Evolutionary conservation across 345 rosid genomes (phyloP), one percentile per base, ranked within the genome.

Genomic region (Euphorbia tirucalli): DNA sequence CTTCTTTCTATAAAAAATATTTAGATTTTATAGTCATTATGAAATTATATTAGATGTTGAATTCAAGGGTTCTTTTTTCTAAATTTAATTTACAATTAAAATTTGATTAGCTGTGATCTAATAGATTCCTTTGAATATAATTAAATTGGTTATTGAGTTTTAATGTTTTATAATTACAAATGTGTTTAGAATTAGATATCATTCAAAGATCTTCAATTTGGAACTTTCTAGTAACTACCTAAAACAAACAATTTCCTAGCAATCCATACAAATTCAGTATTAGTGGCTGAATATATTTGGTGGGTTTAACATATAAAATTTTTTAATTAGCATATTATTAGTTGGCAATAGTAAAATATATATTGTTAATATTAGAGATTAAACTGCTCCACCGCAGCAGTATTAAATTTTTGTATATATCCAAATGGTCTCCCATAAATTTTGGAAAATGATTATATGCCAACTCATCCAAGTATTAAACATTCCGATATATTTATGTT

Each of bases 161-260:
- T 52, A n/a, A n/a, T n/a, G n/a, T n/a, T n/a, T n/a, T n/a, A 11
- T 61, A 2, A 32, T 4, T 30, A 7, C 52, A 32, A 52, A 60
- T 16, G 7, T 25, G 10, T 25, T 1, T 32, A 13, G 30, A 11
- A 32, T 60, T 61, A 28, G 69, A 71, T 56, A 56, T 74, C 78
- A 27, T 66, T 41, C 70, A 76, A 73, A 65, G 76, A 76, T 76
- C 25, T 61, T 49, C 28, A 50, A 43, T 31, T 68, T 75, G 74
- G 79, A 69, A 72, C 22, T 61, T 57, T 78, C 49, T 41, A 78
- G 68, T 77, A 55, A 78, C 81, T 43, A 57, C 43, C 11, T 0
- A 49, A 65, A 63, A 64, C 11, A 65, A 73, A 9, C n/a, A 69
- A 27, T 72, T 61, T 64, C 41, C 55, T 28, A 15, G n/a, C n/a